Evolutionary conservation across 225 moss, liverwort and hornwort genomes (phyloP).

Genomic region (Rhytidiadelphus loreus): DNA sequence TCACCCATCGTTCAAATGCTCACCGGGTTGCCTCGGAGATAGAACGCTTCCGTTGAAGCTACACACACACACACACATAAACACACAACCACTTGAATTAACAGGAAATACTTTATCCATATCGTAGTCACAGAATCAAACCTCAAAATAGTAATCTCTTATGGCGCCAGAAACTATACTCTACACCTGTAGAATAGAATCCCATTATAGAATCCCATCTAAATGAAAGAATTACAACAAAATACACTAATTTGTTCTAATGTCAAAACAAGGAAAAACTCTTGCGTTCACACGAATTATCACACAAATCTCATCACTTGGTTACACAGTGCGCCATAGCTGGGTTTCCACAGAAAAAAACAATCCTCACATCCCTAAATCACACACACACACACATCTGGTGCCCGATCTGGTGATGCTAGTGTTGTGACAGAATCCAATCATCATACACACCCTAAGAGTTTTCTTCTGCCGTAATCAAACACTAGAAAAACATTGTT

Average conservation of each 20-base stretch:
- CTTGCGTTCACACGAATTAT: not conserved
- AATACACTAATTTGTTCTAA: not conserved
- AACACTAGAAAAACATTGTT: not conserved
- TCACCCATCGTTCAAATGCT: not conserved
- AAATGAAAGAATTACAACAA: no score
- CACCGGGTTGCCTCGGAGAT: constrained; percentile 20
- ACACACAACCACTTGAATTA: not conserved
- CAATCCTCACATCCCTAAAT: not conserved
- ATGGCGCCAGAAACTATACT: not conserved
- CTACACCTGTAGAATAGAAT: not conserved
- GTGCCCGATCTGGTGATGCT: not conserved
- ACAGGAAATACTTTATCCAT: not conserved
- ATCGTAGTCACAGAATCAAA: not conserved
- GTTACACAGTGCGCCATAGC: not conserved
- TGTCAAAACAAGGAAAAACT: not conserved
- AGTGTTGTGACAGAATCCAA: not conserved
- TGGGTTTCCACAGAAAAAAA: no score
- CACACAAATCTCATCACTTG: not conserved
- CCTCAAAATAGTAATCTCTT: not conserved
- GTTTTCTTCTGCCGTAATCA: not conserved
- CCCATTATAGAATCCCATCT: not conserved
- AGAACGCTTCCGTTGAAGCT: not conserved
- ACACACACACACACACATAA: not conserved
- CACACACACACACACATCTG: not conserved
- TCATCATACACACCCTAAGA: not conserved